phyloP scores from a whole-genome alignment of 2,329 filamentous ascomycete species.

The Fusarium fujikuroi region DNA sequence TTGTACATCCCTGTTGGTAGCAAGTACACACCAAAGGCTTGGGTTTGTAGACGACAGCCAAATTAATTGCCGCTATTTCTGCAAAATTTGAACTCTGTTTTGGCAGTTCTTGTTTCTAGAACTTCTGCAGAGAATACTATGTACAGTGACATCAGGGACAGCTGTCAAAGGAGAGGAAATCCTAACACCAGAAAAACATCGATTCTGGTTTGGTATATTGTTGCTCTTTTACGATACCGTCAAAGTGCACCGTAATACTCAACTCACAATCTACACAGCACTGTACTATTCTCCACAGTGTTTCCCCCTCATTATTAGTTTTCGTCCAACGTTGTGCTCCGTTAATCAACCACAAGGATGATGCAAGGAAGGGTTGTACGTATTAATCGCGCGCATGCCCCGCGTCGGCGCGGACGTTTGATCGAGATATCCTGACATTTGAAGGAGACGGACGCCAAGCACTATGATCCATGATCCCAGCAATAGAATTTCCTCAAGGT shows the following conservation, averaged over 20 bases:
- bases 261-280: not conserved
- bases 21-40: conserved; percentile 6
- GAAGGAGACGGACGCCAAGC: conserved; percentile 7
- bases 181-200: not conserved
- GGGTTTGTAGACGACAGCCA: not conserved
- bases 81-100: conserved; percentile 20
- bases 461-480: conserved; percentile 28
- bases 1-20: not conserved
- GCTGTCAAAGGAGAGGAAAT: conserved; percentile 1
- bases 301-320: conserved; percentile 17
- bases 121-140: conserved; percentile 10
- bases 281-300: conserved; percentile 9
- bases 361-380: conserved; percentile 27
- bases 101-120: conserved; percentile 19
- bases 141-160: conserved; percentile 24
- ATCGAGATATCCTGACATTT: conserved; percentile 23
- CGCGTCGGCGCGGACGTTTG: conserved; percentile 28
- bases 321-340: conserved; percentile 18
- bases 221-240: not conserved
- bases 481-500: not conserved
- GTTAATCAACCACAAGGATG: conserved; percentile 30
- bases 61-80: not conserved
- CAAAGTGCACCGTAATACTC: conserved; percentile 7
- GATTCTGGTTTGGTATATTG: not conserved
- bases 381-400: conserved; percentile 31